A percentile compares a stretch with the other conserved stretches of the same genome.
phyloP scores from a whole-genome alignment of 768 basidiomycete genomes.

The Mycena chlorophos region DNA sequence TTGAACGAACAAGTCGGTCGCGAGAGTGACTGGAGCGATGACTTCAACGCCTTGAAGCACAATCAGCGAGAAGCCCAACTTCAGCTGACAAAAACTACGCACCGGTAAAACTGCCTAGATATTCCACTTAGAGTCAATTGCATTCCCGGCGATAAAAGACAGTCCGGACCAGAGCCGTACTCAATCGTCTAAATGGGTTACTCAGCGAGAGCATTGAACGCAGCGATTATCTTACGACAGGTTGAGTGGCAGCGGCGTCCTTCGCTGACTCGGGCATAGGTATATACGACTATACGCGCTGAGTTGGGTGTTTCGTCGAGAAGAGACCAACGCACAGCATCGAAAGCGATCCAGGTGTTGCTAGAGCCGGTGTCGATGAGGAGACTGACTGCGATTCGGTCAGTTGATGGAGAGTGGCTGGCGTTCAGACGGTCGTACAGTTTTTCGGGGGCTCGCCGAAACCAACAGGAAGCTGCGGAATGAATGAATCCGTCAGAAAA shows the following conservation, averaged over 20 bases:
- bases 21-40: conserved; percentile 28
- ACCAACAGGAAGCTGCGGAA: not conserved
- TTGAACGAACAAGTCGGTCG: conserved; percentile 24
- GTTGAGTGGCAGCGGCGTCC: no score
- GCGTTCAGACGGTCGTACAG: not conserved
- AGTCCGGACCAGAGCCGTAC: no score
- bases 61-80: no score
- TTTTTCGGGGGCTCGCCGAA: not conserved
- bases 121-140: no score
- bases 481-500: not conserved
- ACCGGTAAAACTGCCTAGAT: no score
- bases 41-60: conserved; percentile 13
- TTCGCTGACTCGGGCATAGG: no score
- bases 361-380: conserved; percentile 34
- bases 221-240: no score
- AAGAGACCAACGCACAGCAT: conserved; percentile 14
- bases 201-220: no score
- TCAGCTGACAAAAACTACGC: no score
- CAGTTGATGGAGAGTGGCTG: not conserved
- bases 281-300: no score
- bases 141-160: no score
- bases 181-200: no score
- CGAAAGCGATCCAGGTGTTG: conserved; percentile 34
- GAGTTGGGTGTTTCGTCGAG: conserved; percentile 25
- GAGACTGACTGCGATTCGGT: conserved; percentile 22